Conservation (phyloP, 176 grass and related monocot species). For the Bonia amplexicaulis region DNA sequence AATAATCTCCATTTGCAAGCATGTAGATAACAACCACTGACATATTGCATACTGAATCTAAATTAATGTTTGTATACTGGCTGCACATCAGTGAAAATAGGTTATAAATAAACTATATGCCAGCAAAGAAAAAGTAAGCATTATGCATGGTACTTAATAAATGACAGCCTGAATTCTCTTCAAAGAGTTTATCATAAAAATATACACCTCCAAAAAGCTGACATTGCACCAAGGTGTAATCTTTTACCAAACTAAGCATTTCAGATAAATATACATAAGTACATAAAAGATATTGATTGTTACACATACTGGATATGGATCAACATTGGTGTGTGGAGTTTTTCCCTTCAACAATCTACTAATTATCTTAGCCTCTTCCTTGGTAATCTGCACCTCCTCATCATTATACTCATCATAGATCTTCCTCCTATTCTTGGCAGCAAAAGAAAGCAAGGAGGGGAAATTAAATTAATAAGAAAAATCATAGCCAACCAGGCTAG, state of each 20-base stretch:
- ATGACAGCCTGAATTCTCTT: neutral
- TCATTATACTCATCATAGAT: constrained; percentile 84
- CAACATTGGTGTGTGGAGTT: constrained; percentile 75
- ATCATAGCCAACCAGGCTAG: neutral
- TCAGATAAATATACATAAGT: neutral
- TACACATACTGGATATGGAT: constrained; percentile 84
- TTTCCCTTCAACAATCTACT: constrained; percentile 77
- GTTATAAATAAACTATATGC: neutral
- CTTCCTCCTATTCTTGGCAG: constrained; percentile 55
- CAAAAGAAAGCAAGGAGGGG: neutral
- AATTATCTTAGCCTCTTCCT: constrained; percentile 82
- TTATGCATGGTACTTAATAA: neutral
- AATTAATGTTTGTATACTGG: neutral
- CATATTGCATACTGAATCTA: neutral
- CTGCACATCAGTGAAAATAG: neutral
- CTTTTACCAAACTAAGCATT: neutral
- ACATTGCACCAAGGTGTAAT: neutral
- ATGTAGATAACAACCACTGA: neutral
- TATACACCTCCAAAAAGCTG: neutral
- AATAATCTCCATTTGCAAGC: constrained; percentile 3
- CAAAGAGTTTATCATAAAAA: neutral
- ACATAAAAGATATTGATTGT: neutral
- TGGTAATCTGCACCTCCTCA: constrained; percentile 88
- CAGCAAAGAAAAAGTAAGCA: neutral
- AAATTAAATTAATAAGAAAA: constrained; percentile 14